These are phyloP conservation scores for Lachnellula occidentalis DNA, from an alignment of 2,329 filamentous ascomycete species.

Conservation along the genomic window DNA sequence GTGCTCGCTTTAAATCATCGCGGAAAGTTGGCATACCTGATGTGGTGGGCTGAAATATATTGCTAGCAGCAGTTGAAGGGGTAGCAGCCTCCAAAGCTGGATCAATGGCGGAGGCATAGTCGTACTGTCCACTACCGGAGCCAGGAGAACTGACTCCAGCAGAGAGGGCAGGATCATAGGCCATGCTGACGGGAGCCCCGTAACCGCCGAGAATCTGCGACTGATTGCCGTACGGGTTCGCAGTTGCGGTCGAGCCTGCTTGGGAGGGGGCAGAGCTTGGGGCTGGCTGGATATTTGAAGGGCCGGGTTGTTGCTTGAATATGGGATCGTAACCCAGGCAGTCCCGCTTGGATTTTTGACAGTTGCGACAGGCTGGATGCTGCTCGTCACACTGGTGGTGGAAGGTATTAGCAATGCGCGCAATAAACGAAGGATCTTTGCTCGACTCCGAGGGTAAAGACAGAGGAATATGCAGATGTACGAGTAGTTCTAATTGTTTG, in stretches of 20 bases:
- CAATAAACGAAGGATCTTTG: not conserved
- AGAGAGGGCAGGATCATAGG: conserved; percentile 31
- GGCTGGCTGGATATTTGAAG: conserved; percentile 67
- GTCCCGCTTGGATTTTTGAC: conserved; percentile 82
- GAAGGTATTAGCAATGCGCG: conserved; percentile 18
- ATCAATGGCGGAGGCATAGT: conserved; percentile 59
- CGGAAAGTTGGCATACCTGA: conserved; percentile 29
- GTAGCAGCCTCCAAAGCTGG: conserved; percentile 53
- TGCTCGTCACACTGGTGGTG: conserved; percentile 81
- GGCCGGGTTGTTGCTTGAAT: conserved; percentile 65
- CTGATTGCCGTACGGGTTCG: conserved; percentile 43
- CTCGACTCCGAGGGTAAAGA: too few species aligned
- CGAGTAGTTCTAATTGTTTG: not conserved
- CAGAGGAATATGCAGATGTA: too few species aligned
- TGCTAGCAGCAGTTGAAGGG: conserved; percentile 22
- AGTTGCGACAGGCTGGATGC: conserved; percentile 87
- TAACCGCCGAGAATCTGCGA: conserved; percentile 40
- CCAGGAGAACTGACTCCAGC: conserved; percentile 39
- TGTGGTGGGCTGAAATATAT: conserved; percentile 17
- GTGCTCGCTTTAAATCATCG: conserved; percentile 27
- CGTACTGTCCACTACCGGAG: conserved; percentile 43
- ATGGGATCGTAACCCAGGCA: conserved; percentile 84
- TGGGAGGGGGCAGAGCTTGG: conserved; percentile 40
- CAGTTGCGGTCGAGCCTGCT: conserved; percentile 22
- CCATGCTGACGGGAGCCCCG: conserved; percentile 32